Evolutionary conservation across 2,329 filamentous ascomycete genomes (phyloP).

Genomic region (Cercospora janseana): DNA sequence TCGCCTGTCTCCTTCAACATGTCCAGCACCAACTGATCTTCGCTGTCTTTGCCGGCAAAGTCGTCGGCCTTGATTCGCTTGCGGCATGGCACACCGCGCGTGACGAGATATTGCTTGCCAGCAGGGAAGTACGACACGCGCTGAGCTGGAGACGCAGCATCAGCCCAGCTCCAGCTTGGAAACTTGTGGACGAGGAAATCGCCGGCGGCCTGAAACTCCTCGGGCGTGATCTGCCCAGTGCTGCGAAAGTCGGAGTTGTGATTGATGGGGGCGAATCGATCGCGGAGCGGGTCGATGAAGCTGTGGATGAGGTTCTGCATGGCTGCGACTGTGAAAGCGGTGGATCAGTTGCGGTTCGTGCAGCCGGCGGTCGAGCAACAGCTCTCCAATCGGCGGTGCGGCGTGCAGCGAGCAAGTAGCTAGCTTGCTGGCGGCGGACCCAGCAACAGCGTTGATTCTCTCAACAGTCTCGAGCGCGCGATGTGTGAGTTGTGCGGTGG

Average conservation of each 20-base stretch:
- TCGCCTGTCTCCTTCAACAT: conserved; percentile 58
- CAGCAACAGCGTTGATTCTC: background rate
- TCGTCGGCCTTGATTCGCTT: conserved; percentile 77
- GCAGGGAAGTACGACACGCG: conserved; percentile 77
- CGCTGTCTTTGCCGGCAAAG: conserved; percentile 83
- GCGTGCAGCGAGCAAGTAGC: background rate
- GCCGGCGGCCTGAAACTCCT: conserved; percentile 92
- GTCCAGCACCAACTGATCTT: conserved; percentile 81
- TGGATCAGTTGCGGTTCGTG: background rate
- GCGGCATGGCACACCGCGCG: conserved; percentile 90
- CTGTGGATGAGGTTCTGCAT: conserved; percentile 95
- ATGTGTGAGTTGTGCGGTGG: background rate
- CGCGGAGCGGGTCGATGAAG: conserved; percentile 78
- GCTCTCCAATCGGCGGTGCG: background rate
- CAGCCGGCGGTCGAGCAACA: background rate
- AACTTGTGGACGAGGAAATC: conserved; percentile 99
- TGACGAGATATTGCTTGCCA: conserved; percentile 93
- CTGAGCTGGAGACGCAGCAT: conserved; percentile 76
- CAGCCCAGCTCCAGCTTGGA: conserved; percentile 95
- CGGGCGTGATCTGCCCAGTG: conserved; percentile 93
- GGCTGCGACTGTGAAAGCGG: conserved; percentile 3
- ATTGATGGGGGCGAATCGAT: conserved; percentile 83
- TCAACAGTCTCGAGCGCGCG: background rate
- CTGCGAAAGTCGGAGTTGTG: conserved; percentile 90
- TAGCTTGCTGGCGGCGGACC: background rate